Percentiles rank a stretch among this genome's conserved stretches.
Evolutionary conservation across 164 flowering plant species (phyloP).

Genomic region (Santalum album): DNA sequence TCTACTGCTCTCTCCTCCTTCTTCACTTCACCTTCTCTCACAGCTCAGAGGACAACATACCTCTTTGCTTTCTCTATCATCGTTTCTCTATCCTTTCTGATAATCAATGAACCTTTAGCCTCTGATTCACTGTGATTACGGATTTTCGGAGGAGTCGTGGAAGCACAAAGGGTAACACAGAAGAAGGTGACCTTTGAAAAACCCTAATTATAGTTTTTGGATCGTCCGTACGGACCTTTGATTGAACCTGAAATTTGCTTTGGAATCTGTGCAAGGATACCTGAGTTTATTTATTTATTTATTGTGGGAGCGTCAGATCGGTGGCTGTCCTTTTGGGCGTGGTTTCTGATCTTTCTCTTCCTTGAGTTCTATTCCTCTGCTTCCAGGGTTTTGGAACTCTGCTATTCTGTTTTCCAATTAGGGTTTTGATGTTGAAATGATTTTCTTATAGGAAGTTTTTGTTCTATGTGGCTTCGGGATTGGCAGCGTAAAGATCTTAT

Average conservation of each 20-base stretch:
- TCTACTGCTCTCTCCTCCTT: conserved; percentile 7
- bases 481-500: conserved; percentile 15
- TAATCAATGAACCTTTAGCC: neutral
- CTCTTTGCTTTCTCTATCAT: neutral
- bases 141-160: neutral
- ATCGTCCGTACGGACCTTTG: neutral
- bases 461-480: neutral
- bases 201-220: conserved; percentile 1
- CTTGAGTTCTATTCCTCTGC: neutral
- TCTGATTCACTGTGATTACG: conserved; percentile 10
- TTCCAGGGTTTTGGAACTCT: conserved; percentile 1
- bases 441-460: neutral
- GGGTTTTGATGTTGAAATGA: neutral
- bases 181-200: neutral
- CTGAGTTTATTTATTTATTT: neutral
- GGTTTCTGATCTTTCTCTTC: conserved; percentile 1
- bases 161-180: neutral
- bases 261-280: conserved; percentile 10
- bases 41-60: neutral
- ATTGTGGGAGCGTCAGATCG: conserved; percentile 11
- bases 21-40: neutral
- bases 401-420: neutral
- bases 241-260: neutral
- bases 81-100: neutral
- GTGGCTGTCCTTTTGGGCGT: neutral